Conservation (phyloP, 169 alveolate species). For the Eimeria falciformis region DNA sequence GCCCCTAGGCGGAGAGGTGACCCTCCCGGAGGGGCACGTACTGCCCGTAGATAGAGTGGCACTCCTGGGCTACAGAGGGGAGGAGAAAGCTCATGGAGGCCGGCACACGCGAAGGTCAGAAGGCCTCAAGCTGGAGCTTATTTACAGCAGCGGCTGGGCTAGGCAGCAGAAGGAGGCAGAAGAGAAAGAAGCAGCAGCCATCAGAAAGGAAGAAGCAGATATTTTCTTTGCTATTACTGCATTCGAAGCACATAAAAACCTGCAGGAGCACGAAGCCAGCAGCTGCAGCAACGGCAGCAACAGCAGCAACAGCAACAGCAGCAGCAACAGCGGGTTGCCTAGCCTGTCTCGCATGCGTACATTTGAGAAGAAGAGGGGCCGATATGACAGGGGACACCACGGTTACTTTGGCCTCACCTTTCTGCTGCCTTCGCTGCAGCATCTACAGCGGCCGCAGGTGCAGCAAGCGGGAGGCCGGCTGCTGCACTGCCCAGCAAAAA, state of each 20-base stretch:
- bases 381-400: slow-evolving; percentile 62
- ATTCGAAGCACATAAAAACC: slow-evolving; percentile 6
- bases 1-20: not conserved
- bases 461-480: slow-evolving; percentile 63
- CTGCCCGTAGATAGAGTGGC: slow-evolving; percentile 19
- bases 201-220: not conserved
- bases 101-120: not conserved
- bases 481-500: slow-evolving; percentile 65
- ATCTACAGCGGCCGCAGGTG: slow-evolving; percentile 34
- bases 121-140: slow-evolving; percentile 39
- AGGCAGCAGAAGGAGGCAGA: slow-evolving; percentile 24
- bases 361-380: slow-evolving; percentile 46
- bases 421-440: slow-evolving; percentile 56
- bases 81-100: not conserved
- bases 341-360: slow-evolving; percentile 58
- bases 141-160: slow-evolving; percentile 65
- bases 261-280: not conserved
- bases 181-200: slow-evolving; percentile 4
- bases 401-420: slow-evolving; percentile 65
- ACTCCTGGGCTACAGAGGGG: not conserved
- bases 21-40: not conserved
- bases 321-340: slow-evolving; percentile 61
- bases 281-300: slow-evolving; percentile 29
- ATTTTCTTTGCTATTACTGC: slow-evolving; percentile 32
- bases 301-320: slow-evolving; percentile 33